Base-by-base conservation (phyloP, 208 protist genomes). In the Crithidia bombi region DNA sequence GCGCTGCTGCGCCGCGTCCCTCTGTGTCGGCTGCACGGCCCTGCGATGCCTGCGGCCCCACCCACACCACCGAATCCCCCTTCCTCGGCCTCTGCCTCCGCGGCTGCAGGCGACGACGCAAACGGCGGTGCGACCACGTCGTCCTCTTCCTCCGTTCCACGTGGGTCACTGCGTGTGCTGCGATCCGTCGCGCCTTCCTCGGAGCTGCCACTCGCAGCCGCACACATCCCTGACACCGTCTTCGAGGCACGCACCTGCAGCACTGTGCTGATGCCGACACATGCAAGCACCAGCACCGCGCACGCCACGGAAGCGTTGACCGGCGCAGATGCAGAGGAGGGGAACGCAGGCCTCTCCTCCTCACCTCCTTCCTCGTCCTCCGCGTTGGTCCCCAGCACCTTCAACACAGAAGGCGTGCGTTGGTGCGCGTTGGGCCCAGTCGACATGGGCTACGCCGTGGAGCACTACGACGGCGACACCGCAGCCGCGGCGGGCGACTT, bases 361-460 rank as follows among this genome's bases (percentile, higher is more conserved):
- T 4, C 26, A 32, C 2, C 30, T 28, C 7, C 41, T 4, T 12
- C 57, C 26, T 43, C 41, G 19, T 38, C 59, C 7, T 65, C 59
- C 11, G 59, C 59, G 1, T 23, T 65, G 5, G 44, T 54, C 19
- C 44, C 59, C 19, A 65, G 59, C 59, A 21, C 44, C 12, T 69
- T 69, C 38, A 59, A 30, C 38, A 69, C 49, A 3, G 63, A 58
- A 4, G 52, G 52, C 21, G 5, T 44, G 32, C 58, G 78, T 28
- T 89, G 83, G 83, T 80, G 75, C 43, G 65, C 30, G 28, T 43
- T 90, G 49, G 32, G 58, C 1, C 58, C 78, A 0, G 67, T 68
- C 21, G 87, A 93, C 52, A 25, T 93, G 5, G 79, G 83, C 41
- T 94, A 94, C 64, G 84, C 85, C 0, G 66, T 70, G 33, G 75